A percentile compares a stretch with the other conserved stretches of the same genome.
Conservation (phyloP, 306 rosid species). For the Prunus armeniaca region DNA sequence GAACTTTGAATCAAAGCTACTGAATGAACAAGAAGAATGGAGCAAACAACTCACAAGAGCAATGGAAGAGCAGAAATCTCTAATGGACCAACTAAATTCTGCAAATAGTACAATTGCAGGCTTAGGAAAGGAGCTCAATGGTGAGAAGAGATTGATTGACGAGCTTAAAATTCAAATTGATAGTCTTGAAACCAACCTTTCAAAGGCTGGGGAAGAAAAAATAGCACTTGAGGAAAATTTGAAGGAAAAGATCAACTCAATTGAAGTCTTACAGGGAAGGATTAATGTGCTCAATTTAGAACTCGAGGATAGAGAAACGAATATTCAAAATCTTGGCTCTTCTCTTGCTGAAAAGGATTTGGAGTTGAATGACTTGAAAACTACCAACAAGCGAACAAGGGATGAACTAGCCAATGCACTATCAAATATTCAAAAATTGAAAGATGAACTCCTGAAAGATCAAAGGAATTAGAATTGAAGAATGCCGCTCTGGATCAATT, state of each 20-base stretch:
- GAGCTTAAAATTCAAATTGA: constrained; percentile 58
- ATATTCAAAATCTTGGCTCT: constrained; percentile 52
- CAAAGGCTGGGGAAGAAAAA: constrained; percentile 37
- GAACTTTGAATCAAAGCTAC: constrained; percentile 62
- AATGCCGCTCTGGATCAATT: constrained; percentile 48
- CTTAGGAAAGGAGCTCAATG: constrained; percentile 60
- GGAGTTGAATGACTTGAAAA: constrained; percentile 55
- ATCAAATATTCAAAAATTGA: constrained; percentile 56
- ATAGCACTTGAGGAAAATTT: constrained; percentile 44
- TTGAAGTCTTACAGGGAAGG: constrained; percentile 39
- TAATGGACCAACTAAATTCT: constrained; percentile 48
- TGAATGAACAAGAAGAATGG: constrained; percentile 58
- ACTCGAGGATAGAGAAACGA: constrained; percentile 53
- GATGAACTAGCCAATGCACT: constrained; percentile 44
- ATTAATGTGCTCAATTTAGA: constrained; percentile 49
- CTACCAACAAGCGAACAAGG: constrained; percentile 43
- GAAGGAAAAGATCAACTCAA: constrained; percentile 31
- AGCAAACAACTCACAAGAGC: constrained; percentile 60
- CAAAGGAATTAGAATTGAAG: constrained; percentile 53
- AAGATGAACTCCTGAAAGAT: constrained; percentile 47
- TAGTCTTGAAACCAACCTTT: constrained; percentile 38
- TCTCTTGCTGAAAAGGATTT: constrained; percentile 65
- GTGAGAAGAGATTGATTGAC: constrained; percentile 50
- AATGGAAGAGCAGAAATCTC: constrained; percentile 58
- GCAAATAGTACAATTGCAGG: constrained; percentile 47